Evolutionary conservation across 208 protist genomes (phyloP).

Genomic region (Acanthamoeba comandoni): DNA sequence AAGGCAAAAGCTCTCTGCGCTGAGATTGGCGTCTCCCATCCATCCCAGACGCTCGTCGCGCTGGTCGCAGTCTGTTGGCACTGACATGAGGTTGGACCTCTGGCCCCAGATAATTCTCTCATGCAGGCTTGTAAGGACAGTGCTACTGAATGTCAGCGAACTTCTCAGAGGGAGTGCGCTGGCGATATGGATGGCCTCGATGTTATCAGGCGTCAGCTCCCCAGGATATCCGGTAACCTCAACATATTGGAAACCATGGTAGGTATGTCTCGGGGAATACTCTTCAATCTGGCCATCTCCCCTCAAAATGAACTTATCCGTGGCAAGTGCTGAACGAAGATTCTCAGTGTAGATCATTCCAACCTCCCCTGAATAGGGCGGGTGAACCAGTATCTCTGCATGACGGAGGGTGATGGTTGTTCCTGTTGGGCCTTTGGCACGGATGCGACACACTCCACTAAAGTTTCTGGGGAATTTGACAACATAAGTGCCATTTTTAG

Average conservation of each 20-base stretch:
- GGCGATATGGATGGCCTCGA: constrained; percentile 25
- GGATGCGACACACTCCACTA: constrained; percentile 35
- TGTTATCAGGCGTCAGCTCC: neutral
- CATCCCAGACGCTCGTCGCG: constrained; percentile 83
- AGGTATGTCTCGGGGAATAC: constrained; percentile 78
- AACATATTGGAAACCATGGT: constrained; percentile 83
- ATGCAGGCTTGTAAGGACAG: constrained; percentile 76
- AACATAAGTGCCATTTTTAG: no score
- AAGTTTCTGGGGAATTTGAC: constrained; percentile 77
- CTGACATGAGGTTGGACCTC: constrained; percentile 77
- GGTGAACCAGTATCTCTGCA: constrained; percentile 80
- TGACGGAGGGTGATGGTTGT: constrained; percentile 73
- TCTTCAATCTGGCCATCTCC: constrained; percentile 67
- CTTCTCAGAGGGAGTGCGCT: constrained; percentile 6
- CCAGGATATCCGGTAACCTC: constrained; percentile 57
- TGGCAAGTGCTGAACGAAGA: constrained; percentile 65
- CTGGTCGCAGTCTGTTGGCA: constrained; percentile 83
- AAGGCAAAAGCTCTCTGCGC: constrained; percentile 55
- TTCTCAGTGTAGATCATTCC: constrained; percentile 76
- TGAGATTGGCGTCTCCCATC: constrained; percentile 78
- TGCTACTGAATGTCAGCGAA: constrained; percentile 39
- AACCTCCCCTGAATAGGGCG: neutral
- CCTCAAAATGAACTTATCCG: constrained; percentile 75
- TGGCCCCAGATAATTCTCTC: constrained; percentile 73
- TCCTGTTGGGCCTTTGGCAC: constrained; percentile 47